Base-by-base conservation (phyloP, 2,329 filamentous ascomycete genomes). In the Thielaviopsis ethacetica region DNA sequence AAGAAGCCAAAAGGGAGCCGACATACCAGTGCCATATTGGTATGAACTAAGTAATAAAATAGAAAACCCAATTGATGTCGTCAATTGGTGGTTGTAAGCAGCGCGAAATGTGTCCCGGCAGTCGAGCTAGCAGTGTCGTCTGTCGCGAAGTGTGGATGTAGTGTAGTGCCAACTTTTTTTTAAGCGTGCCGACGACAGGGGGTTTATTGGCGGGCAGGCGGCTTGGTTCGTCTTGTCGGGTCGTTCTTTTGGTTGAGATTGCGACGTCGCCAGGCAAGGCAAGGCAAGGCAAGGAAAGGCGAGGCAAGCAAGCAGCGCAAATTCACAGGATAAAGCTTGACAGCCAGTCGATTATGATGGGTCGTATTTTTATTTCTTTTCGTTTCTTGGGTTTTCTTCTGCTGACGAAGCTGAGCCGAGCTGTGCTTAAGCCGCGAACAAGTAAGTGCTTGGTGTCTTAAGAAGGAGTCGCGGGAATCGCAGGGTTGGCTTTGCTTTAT, bases 1-100 rank as follows among this genome's bases (percentile, higher is more conserved):
- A 52, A 34, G 10, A 34, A 34, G 44, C 26, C 5, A 34, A 34
- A 34, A 10, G 30, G 30, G 30, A 34, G 30, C 10, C 30, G 10
- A 53, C 58, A 22, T 55, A 59, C 58, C 53, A 59, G 38, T 17
- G 58, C 58, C 58, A 59, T 59, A 30, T 56, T 59, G 17, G 17
- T 54, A 44, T 24, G 17, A 17, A 15, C 10, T 24, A 19, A 53
- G 13, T 10, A 47, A 54, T 12, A 52, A 49, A 7, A 34, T 24
- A 5, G 44, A 6, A 47, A 38, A 7, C 19, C 50, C 27, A 53
- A 58, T 44, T 44, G 38, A 44, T 44, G 7, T 44, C 13, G 17
- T 4, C 13, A 44, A n/a, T 5, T n/a, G 15, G 38, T 17, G 12
- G 13, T 44, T n/a, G 13, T 44, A 44, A 44, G 38, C 17, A 44